Evolutionary conservation across 257 asterid species (phyloP).

Genomic region (Solanum habrochaites): DNA sequence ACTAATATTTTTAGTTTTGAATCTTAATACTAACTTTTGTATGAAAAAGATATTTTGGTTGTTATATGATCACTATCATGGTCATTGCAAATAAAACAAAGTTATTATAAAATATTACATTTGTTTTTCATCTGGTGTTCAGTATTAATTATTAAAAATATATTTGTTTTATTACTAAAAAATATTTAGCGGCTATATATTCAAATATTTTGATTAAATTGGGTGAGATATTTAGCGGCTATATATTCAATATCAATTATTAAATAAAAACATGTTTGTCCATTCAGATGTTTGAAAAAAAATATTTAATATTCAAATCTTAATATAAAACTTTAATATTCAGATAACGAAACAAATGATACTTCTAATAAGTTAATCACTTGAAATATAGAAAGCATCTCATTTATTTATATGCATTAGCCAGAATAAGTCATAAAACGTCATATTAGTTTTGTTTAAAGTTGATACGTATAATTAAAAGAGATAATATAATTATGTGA

Average conservation of each 20-base stretch:
- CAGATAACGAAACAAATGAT: not conserved
- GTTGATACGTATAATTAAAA: not conserved
- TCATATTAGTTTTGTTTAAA: not conserved
- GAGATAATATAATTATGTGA: not conserved
- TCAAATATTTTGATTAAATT: not conserved
- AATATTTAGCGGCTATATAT: too few species aligned
- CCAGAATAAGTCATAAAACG: not conserved
- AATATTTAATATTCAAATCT: not conserved
- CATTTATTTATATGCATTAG: not conserved
- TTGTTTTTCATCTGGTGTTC: not conserved
- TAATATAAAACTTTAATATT: not conserved
- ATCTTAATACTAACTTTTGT: not conserved
- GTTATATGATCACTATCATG: not conserved
- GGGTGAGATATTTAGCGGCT: not conserved
- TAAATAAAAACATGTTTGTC: not conserved
- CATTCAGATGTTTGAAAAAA: not conserved
- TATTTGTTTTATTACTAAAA: too few species aligned
- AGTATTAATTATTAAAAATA: rapidly evolving
- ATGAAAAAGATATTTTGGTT: not conserved
- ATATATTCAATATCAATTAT: not conserved
- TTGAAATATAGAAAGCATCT: not conserved
- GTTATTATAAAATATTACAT: too few species aligned
- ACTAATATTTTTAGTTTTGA: not conserved
- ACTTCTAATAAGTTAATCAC: not conserved
- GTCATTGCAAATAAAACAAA: not conserved